Conservation (phyloP, 768 basidiomycete species). For the Chalciporus piperatus region DNA sequence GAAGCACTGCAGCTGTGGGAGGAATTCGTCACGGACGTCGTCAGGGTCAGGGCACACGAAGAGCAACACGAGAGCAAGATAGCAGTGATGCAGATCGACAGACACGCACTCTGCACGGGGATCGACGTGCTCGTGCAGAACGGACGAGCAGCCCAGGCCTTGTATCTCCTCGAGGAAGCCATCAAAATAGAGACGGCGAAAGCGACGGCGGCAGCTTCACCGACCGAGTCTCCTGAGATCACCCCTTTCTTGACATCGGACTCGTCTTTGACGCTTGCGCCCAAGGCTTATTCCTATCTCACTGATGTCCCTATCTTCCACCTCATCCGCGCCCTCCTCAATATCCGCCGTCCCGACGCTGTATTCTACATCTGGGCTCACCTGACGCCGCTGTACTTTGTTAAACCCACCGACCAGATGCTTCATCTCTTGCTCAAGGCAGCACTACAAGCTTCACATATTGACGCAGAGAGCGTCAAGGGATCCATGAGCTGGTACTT, state of each 20-base stretch:
- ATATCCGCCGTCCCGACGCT: conserved; percentile 55
- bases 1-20: conserved; percentile 46
- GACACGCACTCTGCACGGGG: conserved; percentile 47
- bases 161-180: conserved; percentile 47
- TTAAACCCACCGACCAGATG: conserved; percentile 52
- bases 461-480: conserved; percentile 51
- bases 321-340: conserved; percentile 48
- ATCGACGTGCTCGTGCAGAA: conserved; percentile 46
- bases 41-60: not conserved
- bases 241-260: not conserved
- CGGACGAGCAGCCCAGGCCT: conserved; percentile 45
- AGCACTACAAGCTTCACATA: conserved; percentile 49
- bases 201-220: not conserved
- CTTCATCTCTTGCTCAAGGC: conserved; percentile 61
- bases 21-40: conserved; percentile 29
- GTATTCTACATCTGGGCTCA: conserved; percentile 70
- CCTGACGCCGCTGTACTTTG: conserved; percentile 54
- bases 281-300: conserved; percentile 13
- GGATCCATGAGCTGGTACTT: conserved; percentile 40
- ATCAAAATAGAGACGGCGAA: conserved; percentile 22
- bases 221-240: not conserved
- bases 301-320: conserved; percentile 36
- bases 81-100: conserved; percentile 36
- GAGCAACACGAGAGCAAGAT: conserved; percentile 1
- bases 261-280: not conserved